phyloP scores from a whole-genome alignment of 192 early-diverging fungal genomes.

The Allomyces arbusculus region DNA sequence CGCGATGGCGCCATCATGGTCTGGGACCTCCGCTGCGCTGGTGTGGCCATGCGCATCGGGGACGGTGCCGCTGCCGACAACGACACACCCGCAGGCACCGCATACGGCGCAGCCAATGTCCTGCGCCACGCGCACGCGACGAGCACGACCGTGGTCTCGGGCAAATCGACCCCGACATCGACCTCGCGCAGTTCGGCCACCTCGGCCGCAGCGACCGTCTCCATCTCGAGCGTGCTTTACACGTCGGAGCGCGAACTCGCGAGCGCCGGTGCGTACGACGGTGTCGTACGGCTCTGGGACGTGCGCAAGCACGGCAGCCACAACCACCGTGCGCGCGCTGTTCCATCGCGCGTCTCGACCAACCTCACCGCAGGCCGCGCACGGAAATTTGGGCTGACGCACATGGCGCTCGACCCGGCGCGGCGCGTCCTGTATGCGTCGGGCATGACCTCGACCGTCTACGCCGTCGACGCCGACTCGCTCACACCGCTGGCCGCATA shows the following conservation, averaged over 20 bases:
- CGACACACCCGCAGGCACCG: not conserved
- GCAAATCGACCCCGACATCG: not conserved
- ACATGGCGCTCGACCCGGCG: too few relatives aligned
- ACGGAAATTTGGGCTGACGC: too few relatives aligned
- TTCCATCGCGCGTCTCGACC: not conserved
- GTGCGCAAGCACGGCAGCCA: not conserved
- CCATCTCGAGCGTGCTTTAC: not conserved
- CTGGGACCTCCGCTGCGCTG: slow-evolving; percentile 54
- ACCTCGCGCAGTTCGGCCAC: not conserved
- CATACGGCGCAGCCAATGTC: not conserved
- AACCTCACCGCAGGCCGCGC: not conserved
- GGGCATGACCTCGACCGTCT: not conserved
- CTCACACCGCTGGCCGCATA: not conserved
- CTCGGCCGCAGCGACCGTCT: not conserved
- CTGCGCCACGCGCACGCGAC: not conserved
- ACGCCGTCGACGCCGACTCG: not conserved
- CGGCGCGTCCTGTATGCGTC: too few relatives aligned
- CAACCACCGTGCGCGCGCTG: not conserved
- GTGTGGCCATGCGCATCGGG: slow-evolving; percentile 4
- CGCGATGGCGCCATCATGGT: slow-evolving; percentile 52
- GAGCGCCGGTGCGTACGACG: not conserved
- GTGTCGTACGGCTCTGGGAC: not conserved
- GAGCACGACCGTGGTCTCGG: not conserved
- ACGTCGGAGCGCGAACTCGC: not conserved
- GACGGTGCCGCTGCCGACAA: not conserved